These are phyloP conservation scores for Funneliformis geosporum DNA, from an alignment of 192 early-diverging fungal genomes.

Conservation along the genomic window DNA sequence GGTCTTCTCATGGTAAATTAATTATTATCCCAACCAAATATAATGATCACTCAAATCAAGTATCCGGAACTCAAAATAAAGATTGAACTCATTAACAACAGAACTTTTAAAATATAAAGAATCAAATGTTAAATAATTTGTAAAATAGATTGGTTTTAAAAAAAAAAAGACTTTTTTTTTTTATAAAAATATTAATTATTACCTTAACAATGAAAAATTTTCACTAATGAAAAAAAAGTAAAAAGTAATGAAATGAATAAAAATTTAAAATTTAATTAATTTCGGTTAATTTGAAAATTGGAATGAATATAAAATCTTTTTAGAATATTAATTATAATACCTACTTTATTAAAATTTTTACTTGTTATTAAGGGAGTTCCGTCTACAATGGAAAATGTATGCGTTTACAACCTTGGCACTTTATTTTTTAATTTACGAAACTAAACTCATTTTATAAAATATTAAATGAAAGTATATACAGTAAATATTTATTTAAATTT, in stretches of 20 bases:
- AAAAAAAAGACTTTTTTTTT: not conserved
- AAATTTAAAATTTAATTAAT: no score
- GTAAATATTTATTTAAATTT: no score
- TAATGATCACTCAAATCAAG: not conserved
- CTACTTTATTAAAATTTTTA: no score
- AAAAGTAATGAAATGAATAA: no score
- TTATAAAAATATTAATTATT: not conserved
- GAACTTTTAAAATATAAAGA: not conserved
- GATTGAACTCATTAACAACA: not conserved
- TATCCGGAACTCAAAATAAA: not conserved
- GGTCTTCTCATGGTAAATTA: not conserved
- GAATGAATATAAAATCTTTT: no score
- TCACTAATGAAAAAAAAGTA: not conserved
- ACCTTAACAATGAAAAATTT: not conserved
- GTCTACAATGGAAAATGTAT: not conserved
- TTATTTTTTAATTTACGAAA: not conserved
- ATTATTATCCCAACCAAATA: not conserved
- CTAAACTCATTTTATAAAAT: not conserved
- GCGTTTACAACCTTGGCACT: not conserved
- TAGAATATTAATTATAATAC: no score
- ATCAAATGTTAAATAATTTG: not conserved
- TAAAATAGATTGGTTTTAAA: not conserved
- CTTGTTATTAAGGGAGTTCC: not conserved
- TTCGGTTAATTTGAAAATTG: no score
- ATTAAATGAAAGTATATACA: no score